Conservation (phyloP, 306 rosid species). For the Cucumis sativus region DNA sequence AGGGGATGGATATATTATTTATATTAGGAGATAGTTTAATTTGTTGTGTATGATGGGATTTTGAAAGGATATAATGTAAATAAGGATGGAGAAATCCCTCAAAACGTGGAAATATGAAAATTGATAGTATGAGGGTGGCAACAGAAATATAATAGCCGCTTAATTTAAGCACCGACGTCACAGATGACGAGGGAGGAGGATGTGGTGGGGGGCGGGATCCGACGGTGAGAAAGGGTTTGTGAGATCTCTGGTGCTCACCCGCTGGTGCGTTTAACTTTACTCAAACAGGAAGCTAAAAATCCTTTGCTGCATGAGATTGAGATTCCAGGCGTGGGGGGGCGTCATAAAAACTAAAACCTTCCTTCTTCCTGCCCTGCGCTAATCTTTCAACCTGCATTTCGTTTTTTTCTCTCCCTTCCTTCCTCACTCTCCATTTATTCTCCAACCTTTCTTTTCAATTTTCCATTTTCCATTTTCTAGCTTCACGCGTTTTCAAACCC, state of each 20-base stretch:
- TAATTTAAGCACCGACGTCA: background rate
- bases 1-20: too few species aligned
- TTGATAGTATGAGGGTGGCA: too few species aligned
- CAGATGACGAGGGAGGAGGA: background rate
- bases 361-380: background rate
- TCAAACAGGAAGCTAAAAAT: background rate
- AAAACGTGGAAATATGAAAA: too few species aligned
- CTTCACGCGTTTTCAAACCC: background rate
- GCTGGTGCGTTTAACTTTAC: background rate
- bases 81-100: too few species aligned
- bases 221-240: background rate
- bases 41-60: too few species aligned
- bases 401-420: background rate
- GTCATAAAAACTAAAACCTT: background rate
- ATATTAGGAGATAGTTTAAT: too few species aligned
- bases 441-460: background rate
- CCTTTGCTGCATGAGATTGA: constrained; percentile 12
- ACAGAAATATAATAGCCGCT: too few species aligned
- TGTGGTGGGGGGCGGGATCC: background rate
- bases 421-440: background rate
- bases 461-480: background rate
- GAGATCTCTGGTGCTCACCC: background rate
- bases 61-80: too few species aligned
- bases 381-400: background rate
- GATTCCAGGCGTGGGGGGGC: background rate